Base-by-base conservation (phyloP, 23 red algal genomes). In the Gracilaria caudata region DNA sequence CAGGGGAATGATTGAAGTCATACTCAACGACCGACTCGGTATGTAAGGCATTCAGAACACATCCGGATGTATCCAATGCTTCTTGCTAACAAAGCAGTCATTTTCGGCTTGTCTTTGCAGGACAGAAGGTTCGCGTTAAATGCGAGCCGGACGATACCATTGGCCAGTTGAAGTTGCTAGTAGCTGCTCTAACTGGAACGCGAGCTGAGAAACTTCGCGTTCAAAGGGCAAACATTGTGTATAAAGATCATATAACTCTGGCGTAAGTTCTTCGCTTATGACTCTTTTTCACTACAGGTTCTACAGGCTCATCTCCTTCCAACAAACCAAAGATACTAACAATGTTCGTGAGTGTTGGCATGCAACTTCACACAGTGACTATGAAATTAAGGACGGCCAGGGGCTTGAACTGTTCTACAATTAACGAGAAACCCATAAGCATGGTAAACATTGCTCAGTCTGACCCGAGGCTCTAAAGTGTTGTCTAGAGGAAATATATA, bases 141-240 rank as follows among this genome's bases (percentile, higher is more conserved):
- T 96, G 94, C 64, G 90, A 96, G 53, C 94, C 88, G 7, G 94
- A 96, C 51, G 94, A 96, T 57, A 96, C 94, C 40, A 89, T 96
- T 43, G 88, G 75, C 29, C 89, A 96, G 46, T 41, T 96, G 14
- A 96, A 96, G 54, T 88, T 87, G 68, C 59, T 96, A 32, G 71
- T 96, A 36, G 87, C 94, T n/a, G 79, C 81, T 55, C 94, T 87
- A 26, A 96, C 94, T 16, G 94, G 94, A 21, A 96, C 94, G 34
- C 78, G 94, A 16, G 51, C 94, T 3, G 94, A 96, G 55, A 96
- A 96, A 55, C 73, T 96, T 36, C 81, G 94, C 8, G 65, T 96
- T 35, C 94, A 96, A 55, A 96, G 92, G 65, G 85, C 85, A 73
- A 81, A 93, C 30, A 96, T 79, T 45, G 82, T 96, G 16, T 96